Percentiles rank a stretch among this genome's conserved stretches.
These are phyloP conservation scores for Aspergillus sp. DNA, from an alignment of 2,329 filamentous ascomycete species.

Conservation along the genomic window DNA sequence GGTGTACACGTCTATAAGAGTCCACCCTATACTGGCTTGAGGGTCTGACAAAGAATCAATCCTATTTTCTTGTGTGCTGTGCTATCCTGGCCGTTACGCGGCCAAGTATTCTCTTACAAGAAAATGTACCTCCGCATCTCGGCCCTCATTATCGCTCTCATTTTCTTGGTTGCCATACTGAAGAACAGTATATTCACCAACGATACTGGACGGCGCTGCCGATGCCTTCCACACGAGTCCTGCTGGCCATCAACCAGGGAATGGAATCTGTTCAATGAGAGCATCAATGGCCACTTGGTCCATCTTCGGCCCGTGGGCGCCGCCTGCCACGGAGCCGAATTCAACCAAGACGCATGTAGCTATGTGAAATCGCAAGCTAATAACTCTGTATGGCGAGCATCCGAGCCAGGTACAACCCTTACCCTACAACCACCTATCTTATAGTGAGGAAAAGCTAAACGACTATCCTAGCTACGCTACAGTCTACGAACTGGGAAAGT, in stretches of 20 bases:
- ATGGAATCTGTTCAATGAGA: background rate
- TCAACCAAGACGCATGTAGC: background rate
- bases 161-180: background rate
- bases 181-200: background rate
- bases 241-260: background rate
- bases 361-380: too few species aligned
- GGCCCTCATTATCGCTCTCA: background rate
- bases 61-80: too few species aligned
- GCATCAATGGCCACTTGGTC: background rate
- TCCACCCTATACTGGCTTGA: too few species aligned
- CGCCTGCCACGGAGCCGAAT: background rate
- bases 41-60: too few species aligned
- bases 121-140: constrained; percentile 24
- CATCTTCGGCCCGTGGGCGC: background rate
- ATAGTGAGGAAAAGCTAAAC: background rate
- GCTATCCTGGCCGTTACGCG: too few species aligned
- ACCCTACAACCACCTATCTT: too few species aligned
- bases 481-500: background rate
- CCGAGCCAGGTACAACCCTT: background rate
- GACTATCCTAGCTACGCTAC: background rate
- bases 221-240: background rate
- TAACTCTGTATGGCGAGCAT: background rate
- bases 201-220: background rate
- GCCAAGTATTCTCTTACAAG: background rate
- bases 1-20: too few species aligned